These are phyloP conservation scores for Hansenula lynferdii DNA, from an alignment of 1,139 yeast species.

Conservation along the genomic window DNA sequence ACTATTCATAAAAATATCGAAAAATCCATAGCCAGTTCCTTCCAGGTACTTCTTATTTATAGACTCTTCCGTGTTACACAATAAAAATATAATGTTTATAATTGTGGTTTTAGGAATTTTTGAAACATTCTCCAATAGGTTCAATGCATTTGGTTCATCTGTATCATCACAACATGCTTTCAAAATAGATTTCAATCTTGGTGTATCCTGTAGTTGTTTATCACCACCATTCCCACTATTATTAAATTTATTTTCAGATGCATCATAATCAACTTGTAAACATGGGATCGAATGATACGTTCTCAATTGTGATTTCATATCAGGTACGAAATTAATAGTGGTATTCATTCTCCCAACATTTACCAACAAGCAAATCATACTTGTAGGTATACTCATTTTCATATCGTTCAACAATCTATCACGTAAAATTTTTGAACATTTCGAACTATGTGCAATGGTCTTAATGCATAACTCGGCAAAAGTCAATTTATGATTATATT, in stretches of 20 bases:
- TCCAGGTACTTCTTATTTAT: slow-evolving; percentile 37
- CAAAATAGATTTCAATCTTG: slow-evolving; percentile 81
- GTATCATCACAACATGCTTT: slow-evolving; percentile 70
- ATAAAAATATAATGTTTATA: slow-evolving; percentile 67
- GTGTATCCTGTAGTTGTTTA: slow-evolving; percentile 91
- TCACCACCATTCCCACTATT: slow-evolving; percentile 25
- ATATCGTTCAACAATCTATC: slow-evolving; percentile 67
- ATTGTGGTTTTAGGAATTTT: slow-evolving; percentile 52
- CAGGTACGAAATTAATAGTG: slow-evolving; percentile 92
- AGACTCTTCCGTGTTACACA: slow-evolving; percentile 59
- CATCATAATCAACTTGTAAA: slow-evolving; percentile 53
- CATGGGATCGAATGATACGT: slow-evolving; percentile 94
- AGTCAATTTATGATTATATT: slow-evolving; percentile 44
- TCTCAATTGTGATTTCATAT: slow-evolving; percentile 88
- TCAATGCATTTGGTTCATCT: slow-evolving; percentile 46
- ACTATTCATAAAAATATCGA: slow-evolving; percentile 61
- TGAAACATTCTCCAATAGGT: slow-evolving; percentile 35
- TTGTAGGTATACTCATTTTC: slow-evolving; percentile 65
- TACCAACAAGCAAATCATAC: slow-evolving; percentile 80
- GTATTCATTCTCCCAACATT: slow-evolving; percentile 95
- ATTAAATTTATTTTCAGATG: slow-evolving; percentile 1
- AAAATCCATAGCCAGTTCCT: slow-evolving; percentile 30
- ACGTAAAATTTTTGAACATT: slow-evolving; percentile 76
- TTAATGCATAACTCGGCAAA: slow-evolving; percentile 85
- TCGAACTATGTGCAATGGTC: slow-evolving; percentile 77